Evolutionary conservation across 306 rosid genomes (phyloP).

Genomic region (barrel medic (Medicago truncatula)): DNA sequence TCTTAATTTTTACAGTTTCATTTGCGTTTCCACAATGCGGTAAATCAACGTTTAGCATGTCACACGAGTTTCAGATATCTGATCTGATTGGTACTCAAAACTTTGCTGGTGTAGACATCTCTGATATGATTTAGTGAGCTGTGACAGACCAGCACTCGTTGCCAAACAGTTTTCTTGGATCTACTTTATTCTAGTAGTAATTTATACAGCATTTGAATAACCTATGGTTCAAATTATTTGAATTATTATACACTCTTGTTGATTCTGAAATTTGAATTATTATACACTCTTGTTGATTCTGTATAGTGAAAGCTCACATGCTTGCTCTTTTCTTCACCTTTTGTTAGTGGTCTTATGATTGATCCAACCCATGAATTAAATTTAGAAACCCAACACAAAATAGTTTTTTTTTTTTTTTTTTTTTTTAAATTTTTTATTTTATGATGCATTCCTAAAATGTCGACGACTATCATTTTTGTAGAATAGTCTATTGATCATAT

Average conservation of each 20-base stretch:
- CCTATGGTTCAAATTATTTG: conserved; percentile 11
- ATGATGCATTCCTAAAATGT: too few relatives aligned
- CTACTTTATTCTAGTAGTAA: background rate
- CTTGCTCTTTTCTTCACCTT: background rate
- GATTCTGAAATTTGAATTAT: conserved; percentile 14
- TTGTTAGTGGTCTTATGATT: too few relatives aligned
- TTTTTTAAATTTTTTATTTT: too few relatives aligned
- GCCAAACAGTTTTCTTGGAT: conserved; percentile 16
- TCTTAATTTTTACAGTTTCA: conserved; percentile 11
- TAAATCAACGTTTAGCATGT: conserved; percentile 7
- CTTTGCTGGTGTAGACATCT: conserved; percentile 17
- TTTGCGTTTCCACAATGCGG: conserved; percentile 1
- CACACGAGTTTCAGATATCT: background rate
- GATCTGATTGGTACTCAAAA: background rate
- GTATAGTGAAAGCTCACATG: background rate
- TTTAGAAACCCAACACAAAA: too few relatives aligned
- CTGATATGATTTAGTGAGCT: conserved; percentile 21
- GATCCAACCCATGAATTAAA: too few relatives aligned
- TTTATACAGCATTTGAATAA: conserved; percentile 12
- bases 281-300: background rate
- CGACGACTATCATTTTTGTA: too few relatives aligned
- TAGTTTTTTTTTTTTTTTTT: too few relatives aligned
- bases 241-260: conserved; percentile 5
- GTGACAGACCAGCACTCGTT: conserved; percentile 35
- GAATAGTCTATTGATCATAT: too few relatives aligned